A percentile compares a stretch with the other conserved stretches of the same genome.
Conservation (phyloP, 1,284 basidiomycete species). For the Porogramme epimiltina region DNA sequence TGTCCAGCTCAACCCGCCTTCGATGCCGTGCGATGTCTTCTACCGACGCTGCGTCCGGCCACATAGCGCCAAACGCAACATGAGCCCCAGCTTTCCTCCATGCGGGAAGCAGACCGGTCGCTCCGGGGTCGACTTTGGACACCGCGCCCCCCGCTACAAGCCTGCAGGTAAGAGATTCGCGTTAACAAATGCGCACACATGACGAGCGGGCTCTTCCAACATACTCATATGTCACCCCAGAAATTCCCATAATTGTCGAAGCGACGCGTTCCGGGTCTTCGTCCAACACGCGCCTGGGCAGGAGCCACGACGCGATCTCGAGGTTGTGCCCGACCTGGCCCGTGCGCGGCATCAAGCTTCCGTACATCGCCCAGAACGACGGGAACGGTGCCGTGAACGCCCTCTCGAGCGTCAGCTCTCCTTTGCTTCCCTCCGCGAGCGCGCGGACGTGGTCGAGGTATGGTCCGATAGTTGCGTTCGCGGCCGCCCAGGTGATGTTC, state of each 20-base stretch:
- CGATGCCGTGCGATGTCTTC: slow-evolving; percentile 22
- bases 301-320: slow-evolving; percentile 37
- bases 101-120: slow-evolving; percentile 43
- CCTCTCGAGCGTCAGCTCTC: slow-evolving; percentile 12
- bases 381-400: slow-evolving; percentile 10
- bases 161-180: slow-evolving; percentile 21
- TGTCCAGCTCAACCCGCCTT: slow-evolving; percentile 13
- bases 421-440: slow-evolving; percentile 19
- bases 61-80: slow-evolving; percentile 23
- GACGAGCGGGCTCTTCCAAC: neutral
- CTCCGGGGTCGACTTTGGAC: slow-evolving; percentile 34
- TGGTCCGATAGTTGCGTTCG: slow-evolving; percentile 31
- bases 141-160: slow-evolving; percentile 42
- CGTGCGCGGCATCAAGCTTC: slow-evolving; percentile 3
- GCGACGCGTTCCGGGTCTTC: slow-evolving; percentile 30
- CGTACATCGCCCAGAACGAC: slow-evolving; percentile 31
- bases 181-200: neutral
- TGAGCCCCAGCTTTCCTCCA: slow-evolving; percentile 43
- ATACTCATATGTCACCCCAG: slow-evolving; percentile 17
- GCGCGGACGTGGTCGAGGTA: slow-evolving; percentile 32
- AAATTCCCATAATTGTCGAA: slow-evolving; percentile 25
- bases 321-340: slow-evolving; percentile 12
- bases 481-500: slow-evolving; percentile 34
- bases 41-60: slow-evolving; percentile 33
- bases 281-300: slow-evolving; percentile 33